A percentile compares a stretch with the other conserved stretches of the same genome.
These are phyloP conservation scores for Blastobotrys serpentis DNA, from an alignment of 1,139 yeast species.

Conservation along the genomic window DNA sequence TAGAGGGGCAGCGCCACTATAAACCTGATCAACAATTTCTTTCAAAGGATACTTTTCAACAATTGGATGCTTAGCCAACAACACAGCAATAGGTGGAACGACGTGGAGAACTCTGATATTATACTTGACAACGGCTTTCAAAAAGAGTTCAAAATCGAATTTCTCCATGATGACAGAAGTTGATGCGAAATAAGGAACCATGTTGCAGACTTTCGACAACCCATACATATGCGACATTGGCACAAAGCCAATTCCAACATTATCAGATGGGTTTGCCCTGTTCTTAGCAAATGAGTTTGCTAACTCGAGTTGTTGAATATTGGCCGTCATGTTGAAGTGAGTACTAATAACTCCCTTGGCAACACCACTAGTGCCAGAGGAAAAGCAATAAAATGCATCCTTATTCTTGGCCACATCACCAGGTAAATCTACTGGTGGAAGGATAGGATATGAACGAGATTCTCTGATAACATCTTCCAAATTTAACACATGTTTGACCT, in stretches of 20 bases:
- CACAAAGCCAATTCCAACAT: constrained; percentile 28
- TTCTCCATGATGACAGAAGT: constrained; percentile 34
- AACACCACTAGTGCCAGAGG: constrained; percentile 74
- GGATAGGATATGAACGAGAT: neutral
- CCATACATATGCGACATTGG: constrained; percentile 44
- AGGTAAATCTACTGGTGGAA: constrained; percentile 11
- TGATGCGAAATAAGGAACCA: constrained; percentile 29
- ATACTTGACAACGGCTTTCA: constrained; percentile 32
- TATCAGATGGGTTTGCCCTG: constrained; percentile 14
- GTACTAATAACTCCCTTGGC: constrained; percentile 73
- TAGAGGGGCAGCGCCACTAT: constrained; percentile 43
- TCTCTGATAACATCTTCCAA: neutral
- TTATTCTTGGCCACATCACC: constrained; percentile 25
- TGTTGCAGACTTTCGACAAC: constrained; percentile 31
- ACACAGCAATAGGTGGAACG: constrained; percentile 43
- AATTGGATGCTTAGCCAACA: constrained; percentile 40
- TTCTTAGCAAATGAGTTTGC: constrained; percentile 13
- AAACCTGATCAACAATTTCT: constrained; percentile 18
- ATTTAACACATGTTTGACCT: neutral
- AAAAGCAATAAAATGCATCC: constrained; percentile 49
- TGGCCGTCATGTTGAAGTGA: constrained; percentile 45
- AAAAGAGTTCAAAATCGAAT: constrained; percentile 37
- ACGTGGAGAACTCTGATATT: constrained; percentile 32
- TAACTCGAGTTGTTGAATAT: constrained; percentile 28
- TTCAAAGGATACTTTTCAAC: constrained; percentile 32